Evolutionary conservation across 2,329 filamentous ascomycete genomes (phyloP), one percentile per base, ranked within the genome.

Genomic region (Aspergillus sojae): DNA sequence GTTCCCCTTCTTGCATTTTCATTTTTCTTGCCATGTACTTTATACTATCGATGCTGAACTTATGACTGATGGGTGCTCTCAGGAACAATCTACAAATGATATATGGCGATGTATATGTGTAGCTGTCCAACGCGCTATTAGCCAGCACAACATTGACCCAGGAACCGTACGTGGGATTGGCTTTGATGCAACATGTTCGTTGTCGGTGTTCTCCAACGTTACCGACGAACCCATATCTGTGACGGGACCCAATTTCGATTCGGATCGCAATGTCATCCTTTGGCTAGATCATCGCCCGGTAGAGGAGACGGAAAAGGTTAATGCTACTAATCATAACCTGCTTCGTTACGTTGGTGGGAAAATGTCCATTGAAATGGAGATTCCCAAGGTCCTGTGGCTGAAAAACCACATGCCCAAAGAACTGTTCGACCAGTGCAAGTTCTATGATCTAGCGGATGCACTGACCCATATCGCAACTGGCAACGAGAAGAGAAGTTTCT

Each of bases 281-380:
- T 99, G 95, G 95, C 90, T 99, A 61, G 95, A 99, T 79, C 95
- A 99, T 79, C 89, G 95, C 45, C 93, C 95, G 0, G 88, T 95
- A 16, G 88, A 92, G 65, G 95, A 99, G 84, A 96, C 94, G 0
- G 89, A 92, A 67, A 91, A 92, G 81, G 96, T 99, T 82, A 99
- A 99, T 78, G 88, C 88, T 60, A 98, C 95, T 3, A 86, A 89
- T 59, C 95, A 99, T 83, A 95, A 96, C 78, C 84, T 99, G 60
- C 87, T 99, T 63, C 91, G 93, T 74, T 99, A 99, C 75, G 95
- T 99, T 21, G 95, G 95, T 70, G 95, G 95, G 67, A 94, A 91
- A 77, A 99, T 99, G 95, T 97, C 93, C 77, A 94, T 97, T 68
- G 95, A 99, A 83, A 99, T 99, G 95, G 95, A 99, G 79, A 96